These are phyloP conservation scores for Stephanocyclus meneghinianus DNA, from an alignment of 352 stramenopile species.

Conservation along the genomic window DNA sequence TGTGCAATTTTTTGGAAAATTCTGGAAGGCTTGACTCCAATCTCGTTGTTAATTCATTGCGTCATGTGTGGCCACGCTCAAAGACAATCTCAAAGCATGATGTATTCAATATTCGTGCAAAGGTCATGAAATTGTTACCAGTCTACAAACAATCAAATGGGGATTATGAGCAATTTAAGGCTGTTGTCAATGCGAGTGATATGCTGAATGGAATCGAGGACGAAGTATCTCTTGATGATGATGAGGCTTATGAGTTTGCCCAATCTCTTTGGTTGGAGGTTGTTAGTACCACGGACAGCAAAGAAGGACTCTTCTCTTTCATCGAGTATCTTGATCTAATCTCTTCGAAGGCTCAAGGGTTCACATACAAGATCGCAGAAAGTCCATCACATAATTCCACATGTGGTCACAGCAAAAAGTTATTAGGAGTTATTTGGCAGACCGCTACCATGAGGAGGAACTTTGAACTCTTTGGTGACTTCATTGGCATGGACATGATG, in stretches of 20 bases:
- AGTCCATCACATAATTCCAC: neutral
- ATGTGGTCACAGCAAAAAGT: neutral
- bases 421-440: conserved; percentile 31
- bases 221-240: conserved; percentile 14
- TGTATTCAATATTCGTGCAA: no score
- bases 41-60: no score
- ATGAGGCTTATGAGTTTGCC: conserved; percentile 25
- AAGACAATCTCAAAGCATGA: no score
- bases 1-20: no score
- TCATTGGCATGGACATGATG: conserved; percentile 18
- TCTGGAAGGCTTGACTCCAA: no score
- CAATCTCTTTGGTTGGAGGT: conserved; percentile 24
- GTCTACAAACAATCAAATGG: no score
- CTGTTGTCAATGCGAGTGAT: neutral
- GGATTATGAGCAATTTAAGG: conserved; percentile 22
- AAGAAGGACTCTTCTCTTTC: conserved; percentile 17
- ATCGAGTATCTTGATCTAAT: conserved; percentile 30
- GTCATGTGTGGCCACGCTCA: no score
- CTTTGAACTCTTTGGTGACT: conserved; percentile 21
- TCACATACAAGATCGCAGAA: conserved; percentile 2
- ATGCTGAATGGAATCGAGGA: conserved; percentile 21
- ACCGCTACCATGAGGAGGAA: conserved; percentile 40
- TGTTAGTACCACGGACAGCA: neutral
- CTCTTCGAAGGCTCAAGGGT: conserved; percentile 7
- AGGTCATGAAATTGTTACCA: no score